Base-by-base conservation (phyloP, 192 early-diverging fungal species). In the Thamnidium elegans region DNA sequence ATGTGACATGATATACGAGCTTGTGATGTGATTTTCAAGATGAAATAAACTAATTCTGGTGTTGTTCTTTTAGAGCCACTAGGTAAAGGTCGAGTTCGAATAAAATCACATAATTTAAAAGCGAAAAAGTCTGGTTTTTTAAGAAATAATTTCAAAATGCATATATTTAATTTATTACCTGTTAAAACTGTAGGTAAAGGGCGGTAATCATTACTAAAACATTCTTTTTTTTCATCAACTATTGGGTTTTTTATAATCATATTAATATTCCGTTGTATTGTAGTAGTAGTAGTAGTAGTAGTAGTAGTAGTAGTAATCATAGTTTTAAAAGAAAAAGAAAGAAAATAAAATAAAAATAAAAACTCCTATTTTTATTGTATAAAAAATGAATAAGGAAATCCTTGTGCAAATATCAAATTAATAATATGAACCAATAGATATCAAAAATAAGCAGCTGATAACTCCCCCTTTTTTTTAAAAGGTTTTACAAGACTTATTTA, bases 1-100 rank as follows among this genome's bases (percentile, higher is more conserved):
- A 72, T 73, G 13, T 69, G 67, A 19, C 59, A 62, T 17, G 72
- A 68, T 15, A 77, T 62, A 15, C 67, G 56, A 3, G 75, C 71
- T 21, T 56, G 58, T 8, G 31, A 52, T 4, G 71, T 69, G 10
- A 77, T 47, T 54, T 66, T 77, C 32, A 73, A 52, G 3, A 77
- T 69, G 32, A 73, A 77, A 63, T 72, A 73, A 13, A 77, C 43
- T 4, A 77, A 43, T 50, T 77, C 75, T 1, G 75, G 75, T 30
- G 71, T 52, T 23, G 75, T 70, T 36, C 68, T 21, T 50, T 47
- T 43, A 23, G 20, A 45, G 26, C 48, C 39, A 14, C 21, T 56
- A n/a, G 53, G 53, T 23, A 51, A 45, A 26, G 48, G 50, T 15
- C 55, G 52, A 7, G 61, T 62, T n/a, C 62, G 68, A 23, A 70